These are phyloP conservation scores for Auxenochlorella pyrenoidosa DNA, from an alignment of 139 green algal species.

Conservation along the genomic window DNA sequence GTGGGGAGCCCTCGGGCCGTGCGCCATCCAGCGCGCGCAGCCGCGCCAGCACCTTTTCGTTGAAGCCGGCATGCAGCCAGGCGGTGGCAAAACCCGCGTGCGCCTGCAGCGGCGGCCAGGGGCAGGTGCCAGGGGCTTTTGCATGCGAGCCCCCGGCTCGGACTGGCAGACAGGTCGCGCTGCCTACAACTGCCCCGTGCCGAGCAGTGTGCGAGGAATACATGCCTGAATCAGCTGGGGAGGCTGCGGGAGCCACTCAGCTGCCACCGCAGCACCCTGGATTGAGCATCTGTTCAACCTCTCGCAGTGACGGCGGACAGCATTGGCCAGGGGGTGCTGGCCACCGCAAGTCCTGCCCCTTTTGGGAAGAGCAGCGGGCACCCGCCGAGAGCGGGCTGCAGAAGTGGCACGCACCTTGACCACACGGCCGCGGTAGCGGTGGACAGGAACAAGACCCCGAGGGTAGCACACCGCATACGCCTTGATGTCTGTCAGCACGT, in stretches of 20 bases:
- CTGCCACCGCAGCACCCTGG: too few species aligned
- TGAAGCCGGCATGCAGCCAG: conserved; percentile 25
- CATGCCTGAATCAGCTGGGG: too few species aligned
- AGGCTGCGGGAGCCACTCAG: too few species aligned
- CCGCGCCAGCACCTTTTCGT: not conserved
- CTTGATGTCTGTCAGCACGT: conserved; percentile 27
- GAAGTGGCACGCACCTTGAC: not conserved
- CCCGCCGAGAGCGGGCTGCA: too few species aligned
- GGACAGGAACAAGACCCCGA: not conserved
- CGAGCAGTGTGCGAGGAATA: too few species aligned
- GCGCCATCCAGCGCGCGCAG: not conserved
- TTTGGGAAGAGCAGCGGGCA: too few species aligned
- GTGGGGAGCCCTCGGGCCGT: not conserved
- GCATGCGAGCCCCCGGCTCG: not conserved
- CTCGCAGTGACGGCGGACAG: too few species aligned
- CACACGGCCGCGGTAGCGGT: not conserved
- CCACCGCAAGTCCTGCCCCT: too few species aligned
- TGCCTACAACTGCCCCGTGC: too few species aligned
- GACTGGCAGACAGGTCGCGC: too few species aligned
- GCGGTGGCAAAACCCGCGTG: conserved; percentile 19
- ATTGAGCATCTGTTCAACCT: too few species aligned
- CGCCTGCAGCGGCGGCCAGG: not conserved
- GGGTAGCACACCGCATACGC: not conserved
- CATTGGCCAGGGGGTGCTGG: too few species aligned
- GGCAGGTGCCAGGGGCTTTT: not conserved